A percentile compares a stretch with the other conserved stretches of the same genome.
phyloP scores from a whole-genome alignment of 1,284 basidiomycete species.

The Gomphus bonarii region DNA sequence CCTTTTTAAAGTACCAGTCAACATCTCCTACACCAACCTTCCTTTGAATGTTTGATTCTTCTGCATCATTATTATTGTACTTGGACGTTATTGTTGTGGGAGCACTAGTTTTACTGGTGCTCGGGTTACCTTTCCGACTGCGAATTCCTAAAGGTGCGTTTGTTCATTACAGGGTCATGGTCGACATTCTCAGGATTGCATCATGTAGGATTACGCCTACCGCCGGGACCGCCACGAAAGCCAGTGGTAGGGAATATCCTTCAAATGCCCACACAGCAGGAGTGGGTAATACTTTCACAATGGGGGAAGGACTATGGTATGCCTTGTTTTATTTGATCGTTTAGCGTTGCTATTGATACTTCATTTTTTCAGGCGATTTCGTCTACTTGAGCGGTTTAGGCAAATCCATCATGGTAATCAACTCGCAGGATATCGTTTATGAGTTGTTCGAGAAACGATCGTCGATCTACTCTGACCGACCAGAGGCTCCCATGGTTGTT shows the following conservation, averaged over 20 bases:
- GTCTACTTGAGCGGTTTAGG: constrained; percentile 30
- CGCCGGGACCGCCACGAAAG: constrained; percentile 18
- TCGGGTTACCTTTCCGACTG: background rate
- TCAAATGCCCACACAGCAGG: constrained; percentile 13
- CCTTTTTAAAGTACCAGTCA: too few relatives aligned
- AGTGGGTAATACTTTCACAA: constrained; percentile 29
- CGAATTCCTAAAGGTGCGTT: background rate
- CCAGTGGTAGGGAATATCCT: constrained; percentile 9
- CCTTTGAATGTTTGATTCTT: too few relatives aligned
- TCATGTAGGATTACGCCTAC: constrained; percentile 16
- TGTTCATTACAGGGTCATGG: background rate
- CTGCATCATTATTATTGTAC: too few relatives aligned
- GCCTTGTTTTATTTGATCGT: constrained; percentile 11
- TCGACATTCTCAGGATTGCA: background rate
- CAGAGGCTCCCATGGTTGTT: constrained; percentile 12
- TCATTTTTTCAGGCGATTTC: constrained; percentile 25
- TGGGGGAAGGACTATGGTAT: constrained; percentile 21
- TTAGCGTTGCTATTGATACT: background rate
- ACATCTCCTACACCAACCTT: too few relatives aligned
- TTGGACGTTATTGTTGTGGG: too few relatives aligned
- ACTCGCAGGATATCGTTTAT: constrained; percentile 28
- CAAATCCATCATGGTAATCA: constrained; percentile 33
- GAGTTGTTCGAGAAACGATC: constrained; percentile 39
- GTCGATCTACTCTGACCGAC: constrained; percentile 38
- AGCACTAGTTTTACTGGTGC: too few relatives aligned